Evolutionary conservation across 768 basidiomycete species (phyloP).

Genomic region (Flagelloscypha sp.): DNA sequence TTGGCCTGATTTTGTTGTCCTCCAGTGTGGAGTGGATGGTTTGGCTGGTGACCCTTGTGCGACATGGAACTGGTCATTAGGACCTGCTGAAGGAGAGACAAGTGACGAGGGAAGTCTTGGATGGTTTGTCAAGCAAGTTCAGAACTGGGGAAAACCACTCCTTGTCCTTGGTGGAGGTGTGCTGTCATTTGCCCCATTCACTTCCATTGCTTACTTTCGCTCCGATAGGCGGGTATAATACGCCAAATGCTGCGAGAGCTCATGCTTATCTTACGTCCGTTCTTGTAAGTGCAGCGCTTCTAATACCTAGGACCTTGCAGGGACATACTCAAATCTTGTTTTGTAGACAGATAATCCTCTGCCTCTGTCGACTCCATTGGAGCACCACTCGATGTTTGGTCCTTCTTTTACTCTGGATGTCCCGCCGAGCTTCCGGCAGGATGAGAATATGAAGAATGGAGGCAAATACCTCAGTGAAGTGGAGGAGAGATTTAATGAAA

Average conservation of each 20-base stretch:
- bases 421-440: slow-evolving; percentile 60
- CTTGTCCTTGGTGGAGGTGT: slow-evolving; percentile 75
- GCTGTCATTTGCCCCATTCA: too few species aligned
- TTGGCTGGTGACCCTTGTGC: slow-evolving; percentile 78
- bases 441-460: slow-evolving; percentile 62
- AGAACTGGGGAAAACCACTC: slow-evolving; percentile 59
- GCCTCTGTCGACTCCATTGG: slow-evolving; percentile 50
- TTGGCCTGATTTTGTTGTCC: slow-evolving; percentile 65
- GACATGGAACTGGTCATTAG: slow-evolving; percentile 65
- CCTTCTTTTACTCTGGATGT: slow-evolving; percentile 81
- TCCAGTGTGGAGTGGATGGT: slow-evolving; percentile 86
- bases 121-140: slow-evolving; percentile 51
- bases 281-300: slow-evolving; percentile 39
- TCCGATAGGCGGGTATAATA: slow-evolving; percentile 83
- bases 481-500: slow-evolving; percentile 29
- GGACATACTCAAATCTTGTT: slow-evolving; percentile 1
- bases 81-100: slow-evolving; percentile 30
- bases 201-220: too few species aligned
- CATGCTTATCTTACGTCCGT: slow-evolving; percentile 80
- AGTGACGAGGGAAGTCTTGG: slow-evolving; percentile 61
- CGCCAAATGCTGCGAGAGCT: slow-evolving; percentile 75
- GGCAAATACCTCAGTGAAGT: slow-evolving; percentile 45
- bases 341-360: slow-evolving; percentile 48
- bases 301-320: neutral
- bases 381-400: slow-evolving; percentile 64